Conservation (phyloP, 768 basidiomycete genomes). For the Paxillus ammoniavirescens region DNA sequence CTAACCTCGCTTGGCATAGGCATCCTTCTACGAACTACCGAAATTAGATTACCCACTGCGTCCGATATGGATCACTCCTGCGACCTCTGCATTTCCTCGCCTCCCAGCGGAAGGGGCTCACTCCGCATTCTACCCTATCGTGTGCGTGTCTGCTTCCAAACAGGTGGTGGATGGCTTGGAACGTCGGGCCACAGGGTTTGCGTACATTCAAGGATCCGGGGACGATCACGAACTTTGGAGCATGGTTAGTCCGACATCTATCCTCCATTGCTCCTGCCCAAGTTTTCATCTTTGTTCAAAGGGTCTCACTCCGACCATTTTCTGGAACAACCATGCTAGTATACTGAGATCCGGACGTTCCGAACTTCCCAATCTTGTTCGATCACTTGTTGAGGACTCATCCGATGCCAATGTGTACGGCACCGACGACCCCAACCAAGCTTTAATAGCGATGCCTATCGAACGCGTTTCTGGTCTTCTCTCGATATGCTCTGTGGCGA, state of each 20-base stretch:
- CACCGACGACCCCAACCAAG: not conserved
- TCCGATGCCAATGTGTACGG: not conserved
- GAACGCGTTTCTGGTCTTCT: slow-evolving; percentile 39
- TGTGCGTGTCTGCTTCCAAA: slow-evolving; percentile 87
- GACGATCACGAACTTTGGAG: slow-evolving; percentile 95
- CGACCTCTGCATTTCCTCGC: slow-evolving; percentile 50
- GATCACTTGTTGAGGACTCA: slow-evolving; percentile 8
- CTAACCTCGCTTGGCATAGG: slow-evolving; percentile 35
- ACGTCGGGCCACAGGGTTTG: slow-evolving; percentile 64
- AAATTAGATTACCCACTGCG: slow-evolving; percentile 62
- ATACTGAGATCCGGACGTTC: slow-evolving; percentile 50
- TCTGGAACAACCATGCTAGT: slow-evolving; percentile 57
- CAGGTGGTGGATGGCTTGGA: slow-evolving; percentile 60
- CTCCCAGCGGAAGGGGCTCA: slow-evolving; percentile 21
- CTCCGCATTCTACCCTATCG: slow-evolving; percentile 58
- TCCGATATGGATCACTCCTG: slow-evolving; percentile 87
- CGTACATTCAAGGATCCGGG: slow-evolving; percentile 91
- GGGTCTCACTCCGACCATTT: slow-evolving; percentile 74
- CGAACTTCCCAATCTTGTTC: slow-evolving; percentile 42
- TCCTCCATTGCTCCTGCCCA: not conserved
- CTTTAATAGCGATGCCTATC: slow-evolving; percentile 13
- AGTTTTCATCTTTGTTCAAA: slow-evolving; percentile 25
- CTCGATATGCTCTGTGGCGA: slow-evolving; percentile 36
- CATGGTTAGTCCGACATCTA: slow-evolving; percentile 44
- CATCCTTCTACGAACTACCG: slow-evolving; percentile 71